Evolutionary conservation across 495 filamentous ascomycete genomes (phyloP).

Genomic region (Podospora australis): DNA sequence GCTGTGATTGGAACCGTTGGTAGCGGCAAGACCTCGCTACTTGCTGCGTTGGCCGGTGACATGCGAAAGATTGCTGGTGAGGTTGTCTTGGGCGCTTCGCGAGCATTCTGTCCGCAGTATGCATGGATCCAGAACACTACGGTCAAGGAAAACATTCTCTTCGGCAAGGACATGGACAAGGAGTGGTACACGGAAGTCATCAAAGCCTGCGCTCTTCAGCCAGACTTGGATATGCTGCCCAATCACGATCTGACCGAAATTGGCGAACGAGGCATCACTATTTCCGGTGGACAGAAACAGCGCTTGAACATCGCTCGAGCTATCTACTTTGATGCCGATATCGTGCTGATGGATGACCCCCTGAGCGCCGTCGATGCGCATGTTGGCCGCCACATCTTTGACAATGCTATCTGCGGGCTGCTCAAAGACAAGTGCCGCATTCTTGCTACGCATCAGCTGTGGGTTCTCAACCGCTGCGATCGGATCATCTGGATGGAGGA

Average conservation of each 20-base stretch:
- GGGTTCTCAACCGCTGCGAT: conserved; percentile 85
- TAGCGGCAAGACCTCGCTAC: conserved; percentile 84
- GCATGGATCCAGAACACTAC: conserved; percentile 95
- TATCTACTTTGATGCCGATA: conserved; percentile 77
- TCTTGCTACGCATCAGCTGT: conserved; percentile 89
- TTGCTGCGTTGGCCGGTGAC: conserved; percentile 86
- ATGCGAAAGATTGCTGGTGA: conserved; percentile 78
- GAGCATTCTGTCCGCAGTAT: conserved; percentile 91
- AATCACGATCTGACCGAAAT: conserved; percentile 68
- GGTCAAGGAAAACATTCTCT: conserved; percentile 82
- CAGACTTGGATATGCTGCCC: conserved; percentile 70
- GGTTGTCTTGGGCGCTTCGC: conserved; percentile 64
- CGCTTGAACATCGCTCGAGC: conserved; percentile 77
- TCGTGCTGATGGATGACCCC: conserved; percentile 80
- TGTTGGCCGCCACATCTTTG: conserved; percentile 90
- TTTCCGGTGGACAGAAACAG: conserved; percentile 81
- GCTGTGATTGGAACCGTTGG: conserved; percentile 90
- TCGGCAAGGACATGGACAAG: conserved; percentile 69
- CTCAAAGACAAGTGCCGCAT: conserved; percentile 84
- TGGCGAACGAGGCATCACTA: conserved; percentile 72
- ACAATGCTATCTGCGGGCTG: conserved; percentile 86
- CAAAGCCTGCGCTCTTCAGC: conserved; percentile 58
- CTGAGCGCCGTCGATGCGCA: conserved; percentile 80
- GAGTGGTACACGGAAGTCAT: conserved; percentile 58
- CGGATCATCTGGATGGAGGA: conserved; percentile 87